Evolutionary conservation across 768 basidiomycete species (phyloP), one percentile per base, ranked within the genome.

Genomic region (Lactifluus volemus): DNA sequence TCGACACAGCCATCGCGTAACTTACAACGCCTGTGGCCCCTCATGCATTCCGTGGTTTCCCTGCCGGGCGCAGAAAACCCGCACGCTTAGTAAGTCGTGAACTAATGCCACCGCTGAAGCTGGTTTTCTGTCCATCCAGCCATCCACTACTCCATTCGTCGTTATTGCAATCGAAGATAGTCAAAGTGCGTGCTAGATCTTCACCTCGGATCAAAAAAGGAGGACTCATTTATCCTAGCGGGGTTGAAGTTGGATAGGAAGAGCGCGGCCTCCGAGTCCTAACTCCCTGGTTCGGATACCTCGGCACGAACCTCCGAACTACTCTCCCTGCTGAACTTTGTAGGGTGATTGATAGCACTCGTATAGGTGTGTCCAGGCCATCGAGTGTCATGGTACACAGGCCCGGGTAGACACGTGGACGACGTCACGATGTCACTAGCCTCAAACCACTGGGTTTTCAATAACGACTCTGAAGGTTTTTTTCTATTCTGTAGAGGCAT

Each of bases 241-340:
- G 38, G 45, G 48, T 42, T 55, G 42, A 32, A 19, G 49, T 34
- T 32, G n/a, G 39, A 44, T 2, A n/a, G 9, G 25, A 5, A 6
- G 6, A 34, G 4, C 32, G 32, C 48, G 25, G 19, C 12, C 30
- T 2, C 15, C 12, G 21, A 36, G 21, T 34, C 17, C 25, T 3
- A 34, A 34, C 9, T 8, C 10, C 29, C 47, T 19, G 11, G 17
- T 12, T 21, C 15, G 8, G 45, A 17, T 34, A 15, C 25, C 32
- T 17, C 45, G 53, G 58, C 17, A 34, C 39, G 30, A 17, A 32
- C n/a, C 30, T 49, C 59, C 59, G 59, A 60, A 55, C 5, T 49
- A 6, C 19, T 49, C 53, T 14, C 10, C 48, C 44, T 50, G 30
- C 32, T 41, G 36, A 25, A 32, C 19, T 49, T 34, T 38, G 17